Evolutionary conservation across 2,329 filamentous ascomycete genomes (phyloP), one percentile per base, ranked within the genome.

Genomic region (Colletotrichum echinochloae): DNA sequence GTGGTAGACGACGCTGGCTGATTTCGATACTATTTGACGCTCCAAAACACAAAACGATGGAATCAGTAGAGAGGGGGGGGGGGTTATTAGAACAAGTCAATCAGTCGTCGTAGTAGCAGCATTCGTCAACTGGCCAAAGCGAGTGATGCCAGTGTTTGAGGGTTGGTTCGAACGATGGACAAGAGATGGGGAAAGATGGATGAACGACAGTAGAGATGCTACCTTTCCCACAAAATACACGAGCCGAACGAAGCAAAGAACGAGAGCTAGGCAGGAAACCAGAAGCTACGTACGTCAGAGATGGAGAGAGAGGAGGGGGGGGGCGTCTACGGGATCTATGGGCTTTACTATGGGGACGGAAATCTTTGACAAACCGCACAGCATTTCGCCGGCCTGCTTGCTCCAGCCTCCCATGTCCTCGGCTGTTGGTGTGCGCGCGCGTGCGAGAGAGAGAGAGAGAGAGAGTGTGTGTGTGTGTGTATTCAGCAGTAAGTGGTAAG

Each of bases 201-300:
- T 66, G 63, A 70, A 49, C 67, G 67, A 70, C 57, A 51, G 67
- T 70, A 70, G 54, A 70, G 64, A 56, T 66, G 28, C 18, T 54
- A 57, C 63, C n/a, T 60, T 70, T 70, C 51, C 68, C 68, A 54
- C 64, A 70, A 66, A 48, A 67, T n/a, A 63, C 64, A 65, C 51
- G 44, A 26, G 14, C 30, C 6, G 48, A 35, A 67, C 6, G 48
- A 35, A 67, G 68, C 56, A 59, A 51, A 56, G 51, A 68, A 55
- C 68, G 59, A 66, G 23, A 60, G 63, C 46, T 63, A 46, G 66
- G 64, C 52, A 49, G 66, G 68, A 59, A 68, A 57, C 49, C 59
- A 68, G 64, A 59, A 68, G 39, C 56, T 49, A 70, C 51, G 66
- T 70, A 70, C 68, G 68, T 70, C 67, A 70, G 67, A 70, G 60